A percentile compares a stretch with the other conserved stretches of the same genome.
phyloP scores from a whole-genome alignment of 2,329 filamentous ascomycete genomes.

The Gaeumannomyces sp. region DNA sequence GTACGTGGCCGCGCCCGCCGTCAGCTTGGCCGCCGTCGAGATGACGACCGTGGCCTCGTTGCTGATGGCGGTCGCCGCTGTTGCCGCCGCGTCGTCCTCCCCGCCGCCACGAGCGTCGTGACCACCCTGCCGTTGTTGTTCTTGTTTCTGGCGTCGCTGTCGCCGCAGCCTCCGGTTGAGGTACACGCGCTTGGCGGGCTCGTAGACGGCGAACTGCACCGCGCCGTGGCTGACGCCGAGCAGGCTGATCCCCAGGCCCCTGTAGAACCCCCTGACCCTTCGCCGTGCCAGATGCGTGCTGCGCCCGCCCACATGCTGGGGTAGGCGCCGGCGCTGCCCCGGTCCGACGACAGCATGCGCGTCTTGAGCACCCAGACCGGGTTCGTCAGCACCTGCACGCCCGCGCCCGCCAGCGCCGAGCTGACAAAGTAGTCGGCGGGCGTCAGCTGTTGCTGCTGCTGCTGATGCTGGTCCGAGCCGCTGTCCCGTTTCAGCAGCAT shows the following conservation, averaged over 20 bases:
- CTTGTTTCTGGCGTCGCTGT: constrained; percentile 3
- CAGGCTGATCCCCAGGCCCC: constrained; percentile 74
- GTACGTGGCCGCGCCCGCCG: constrained; percentile 86
- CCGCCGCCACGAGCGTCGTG: neutral
- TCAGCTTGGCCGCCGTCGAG: constrained; percentile 75
- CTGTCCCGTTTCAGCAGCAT: constrained; percentile 22
- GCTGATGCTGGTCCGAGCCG: constrained; percentile 14
- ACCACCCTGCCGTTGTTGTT: neutral
- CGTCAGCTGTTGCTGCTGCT: constrained; percentile 29
- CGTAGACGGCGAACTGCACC: constrained; percentile 94
- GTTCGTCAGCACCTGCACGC: constrained; percentile 81
- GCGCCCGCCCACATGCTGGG: constrained; percentile 68
- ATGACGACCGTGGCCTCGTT: constrained; percentile 76
- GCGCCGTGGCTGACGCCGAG: constrained; percentile 88
- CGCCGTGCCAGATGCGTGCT: constrained; percentile 56
- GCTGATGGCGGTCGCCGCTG: constrained; percentile 39
- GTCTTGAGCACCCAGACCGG: constrained; percentile 99
- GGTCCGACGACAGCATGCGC: constrained; percentile 85
- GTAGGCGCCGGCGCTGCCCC: constrained; percentile 70
- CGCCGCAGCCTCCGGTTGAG: constrained; percentile 36
- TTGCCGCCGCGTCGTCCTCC: constrained; percentile 14
- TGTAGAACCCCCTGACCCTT: constrained; percentile 77
- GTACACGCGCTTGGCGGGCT: constrained; percentile 56
- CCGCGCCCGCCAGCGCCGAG: constrained; percentile 61
- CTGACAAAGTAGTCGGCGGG: constrained; percentile 75